Evolutionary conservation across 148 eudicot species (phyloP).

Genomic region (Cornus florida): DNA sequence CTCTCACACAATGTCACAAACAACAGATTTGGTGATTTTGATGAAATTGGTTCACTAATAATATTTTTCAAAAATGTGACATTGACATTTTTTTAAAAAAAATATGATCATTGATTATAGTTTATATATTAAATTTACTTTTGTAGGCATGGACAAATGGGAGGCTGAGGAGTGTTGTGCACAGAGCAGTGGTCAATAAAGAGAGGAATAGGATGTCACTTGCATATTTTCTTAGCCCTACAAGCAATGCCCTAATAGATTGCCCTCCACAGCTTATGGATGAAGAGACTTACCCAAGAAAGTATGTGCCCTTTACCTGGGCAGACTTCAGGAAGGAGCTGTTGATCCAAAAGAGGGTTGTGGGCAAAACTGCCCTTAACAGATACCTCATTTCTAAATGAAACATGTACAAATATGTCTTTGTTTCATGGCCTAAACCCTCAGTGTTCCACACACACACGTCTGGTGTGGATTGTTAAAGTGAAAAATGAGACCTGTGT

Average conservation of each 20-base stretch:
- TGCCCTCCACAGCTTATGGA: slow-evolving; percentile 12
- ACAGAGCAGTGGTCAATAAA: slow-evolving; percentile 33
- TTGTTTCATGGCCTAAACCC: too few relatives aligned
- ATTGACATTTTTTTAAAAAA: too few relatives aligned
- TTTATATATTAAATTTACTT: too few relatives aligned
- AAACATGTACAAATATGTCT: not conserved
- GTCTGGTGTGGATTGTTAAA: too few relatives aligned
- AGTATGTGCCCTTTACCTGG: slow-evolving; percentile 20
- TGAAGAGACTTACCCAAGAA: not conserved
- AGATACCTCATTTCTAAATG: slow-evolving; percentile 12
- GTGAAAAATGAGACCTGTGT: too few relatives aligned
- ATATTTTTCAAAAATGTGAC: too few relatives aligned
- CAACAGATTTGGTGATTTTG: not conserved
- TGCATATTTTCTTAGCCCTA: slow-evolving; percentile 25
- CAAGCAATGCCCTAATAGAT: slow-evolving; percentile 5
- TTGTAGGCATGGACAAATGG: slow-evolving; percentile 33
- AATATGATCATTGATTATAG: too few relatives aligned
- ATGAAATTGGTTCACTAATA: too few relatives aligned
- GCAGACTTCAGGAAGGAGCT: slow-evolving; percentile 17
- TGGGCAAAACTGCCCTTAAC: slow-evolving; percentile 16
- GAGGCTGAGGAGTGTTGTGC: slow-evolving; percentile 24
- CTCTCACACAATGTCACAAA: not conserved
- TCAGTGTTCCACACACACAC: too few relatives aligned
- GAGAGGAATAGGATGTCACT: slow-evolving; percentile 24
- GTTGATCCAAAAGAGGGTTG: slow-evolving; percentile 17